A percentile compares a stretch with the other conserved stretches of the same genome.
Evolutionary conservation across 257 asterid genomes (phyloP).

Genomic region (Scutellaria baicalensis): DNA sequence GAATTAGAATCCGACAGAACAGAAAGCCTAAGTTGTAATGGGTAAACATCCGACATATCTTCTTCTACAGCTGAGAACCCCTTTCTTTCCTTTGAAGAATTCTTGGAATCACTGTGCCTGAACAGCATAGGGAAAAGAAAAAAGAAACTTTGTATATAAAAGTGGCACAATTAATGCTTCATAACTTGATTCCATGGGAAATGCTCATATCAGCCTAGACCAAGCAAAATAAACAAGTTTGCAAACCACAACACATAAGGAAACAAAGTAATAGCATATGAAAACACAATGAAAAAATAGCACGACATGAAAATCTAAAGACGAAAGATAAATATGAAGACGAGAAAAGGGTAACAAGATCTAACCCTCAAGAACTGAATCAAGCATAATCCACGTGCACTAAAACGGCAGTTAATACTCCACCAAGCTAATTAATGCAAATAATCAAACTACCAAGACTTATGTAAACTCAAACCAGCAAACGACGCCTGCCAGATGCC

Average conservation of each 20-base stretch:
- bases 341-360: not conserved
- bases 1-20: slow-evolving; percentile 53
- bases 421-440: slow-evolving; percentile 8
- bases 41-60: slow-evolving; percentile 88
- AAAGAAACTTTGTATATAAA: not conserved
- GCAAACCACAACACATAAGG: not conserved
- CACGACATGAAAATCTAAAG: not conserved
- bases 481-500: not conserved
- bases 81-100: slow-evolving; percentile 46
- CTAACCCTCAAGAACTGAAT: slow-evolving; percentile 4
- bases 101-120: slow-evolving; percentile 87
- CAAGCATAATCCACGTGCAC: slow-evolving; percentile 10
- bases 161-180: not conserved
- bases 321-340: not conserved
- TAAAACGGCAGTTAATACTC: not conserved
- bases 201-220: slow-evolving; percentile 2
- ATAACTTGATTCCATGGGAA: slow-evolving; percentile 2
- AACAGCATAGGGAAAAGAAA: slow-evolving; percentile 5
- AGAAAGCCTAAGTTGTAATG: slow-evolving; percentile 80
- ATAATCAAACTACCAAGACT: not conserved
- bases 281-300: not conserved
- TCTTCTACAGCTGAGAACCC: slow-evolving; percentile 58
- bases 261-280: not conserved
- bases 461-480: not conserved
- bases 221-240: slow-evolving; percentile 6